Evolutionary conservation across 805 yeast species (phyloP), one percentile per base, ranked within the genome.

Genomic region (Candida andamanensis): DNA sequence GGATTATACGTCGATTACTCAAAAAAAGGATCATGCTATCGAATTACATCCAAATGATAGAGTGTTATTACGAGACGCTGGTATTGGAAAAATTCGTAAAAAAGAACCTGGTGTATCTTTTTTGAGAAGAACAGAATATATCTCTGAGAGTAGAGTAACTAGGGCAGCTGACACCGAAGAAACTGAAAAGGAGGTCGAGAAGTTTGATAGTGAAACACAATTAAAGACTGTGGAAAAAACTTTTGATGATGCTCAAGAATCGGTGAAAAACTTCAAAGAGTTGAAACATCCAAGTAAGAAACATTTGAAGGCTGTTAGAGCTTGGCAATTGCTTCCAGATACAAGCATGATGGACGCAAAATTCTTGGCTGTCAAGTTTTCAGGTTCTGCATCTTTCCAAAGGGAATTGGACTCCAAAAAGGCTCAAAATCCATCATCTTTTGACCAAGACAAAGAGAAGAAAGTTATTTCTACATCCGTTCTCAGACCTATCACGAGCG

Each of bases 121-220:
- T 60, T 69, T 90, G 53, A 79, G 97, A 63, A 78, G 97, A 63
- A 90, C 98, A 0, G 97, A 92, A 53, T 90, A 90, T 54, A 82
- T 86, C 37, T 74, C 95, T 8, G 76, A 83, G 22, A 79, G 76
- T 31, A 69, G 69, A 33, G 35, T 58, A 11, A 15, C 34, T 2
- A 29, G 25, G 24, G 33, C 24, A 24, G 24, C 19, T 13, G 21
- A 17, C 26, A 26, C 14, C n/a, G 15, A 19, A 6, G 36, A 41
- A 29, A 39, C 45, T 24, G 54, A 58, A 26, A 30, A 52, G 46
- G 35, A 37, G 27, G 42, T 59, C 49, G 61, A 54, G 23, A 46
- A 46, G 17, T 58, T 64, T 24, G 81, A 78, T 47, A 76, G 90
- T 9, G 80, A 73, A 28, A 54, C 74, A 1, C 89, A 80, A 58